Base-by-base conservation (phyloP, 2,329 filamentous ascomycete species). In the Dothideomycetes sp. region DNA sequence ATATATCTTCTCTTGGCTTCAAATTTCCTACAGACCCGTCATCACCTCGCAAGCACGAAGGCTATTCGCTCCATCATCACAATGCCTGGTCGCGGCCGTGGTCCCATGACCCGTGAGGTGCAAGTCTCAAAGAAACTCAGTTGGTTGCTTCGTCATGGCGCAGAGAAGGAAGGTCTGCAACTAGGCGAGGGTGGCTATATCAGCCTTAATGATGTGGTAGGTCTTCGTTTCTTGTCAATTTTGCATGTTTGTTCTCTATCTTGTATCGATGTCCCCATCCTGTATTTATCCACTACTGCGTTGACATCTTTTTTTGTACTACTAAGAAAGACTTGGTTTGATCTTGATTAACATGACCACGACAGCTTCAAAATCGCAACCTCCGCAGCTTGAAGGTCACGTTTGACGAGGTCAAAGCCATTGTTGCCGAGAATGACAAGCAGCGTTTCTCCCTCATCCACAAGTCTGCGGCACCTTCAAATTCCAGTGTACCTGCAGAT, bases 391-490 rank as follows among this genome's bases (percentile, higher is more conserved):
- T 94, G 8, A 71, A 83, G 46, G 74, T 82, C n/a, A 83, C 81
- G 0, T 74, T 94, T 43, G 64, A 70, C 2, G 89, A 95, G 50
- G 70, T 98, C 47, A 68, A 74, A 40, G 59, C 70, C 8, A 72
- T 81, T 12, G 87, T 95, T 10, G 62, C 68, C 11, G 73, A 74
- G 34, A 93, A 86, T 56, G 84, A 89, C 55, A 98, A 98, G 66
- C 83, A 95, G 62, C 83, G 91, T 27, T 98, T 93, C 67, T 76
- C 79, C 2, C 70, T 96, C 55, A 80, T 86, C 39, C 74, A 74
- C 32, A 72, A 61, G 6, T 49, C 53, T 1, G 35, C 39, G 18
- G 65, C 47, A 1, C 36, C 32, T 10, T 34, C 31, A 20, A 50
- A 10, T 41, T 23, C 22, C 19, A 48, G 44, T 13, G 12, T 44